Evolutionary conservation across 495 filamentous ascomycete genomes (phyloP), one percentile per base, ranked within the genome.

Genomic region (Aspergillus indologenus): DNA sequence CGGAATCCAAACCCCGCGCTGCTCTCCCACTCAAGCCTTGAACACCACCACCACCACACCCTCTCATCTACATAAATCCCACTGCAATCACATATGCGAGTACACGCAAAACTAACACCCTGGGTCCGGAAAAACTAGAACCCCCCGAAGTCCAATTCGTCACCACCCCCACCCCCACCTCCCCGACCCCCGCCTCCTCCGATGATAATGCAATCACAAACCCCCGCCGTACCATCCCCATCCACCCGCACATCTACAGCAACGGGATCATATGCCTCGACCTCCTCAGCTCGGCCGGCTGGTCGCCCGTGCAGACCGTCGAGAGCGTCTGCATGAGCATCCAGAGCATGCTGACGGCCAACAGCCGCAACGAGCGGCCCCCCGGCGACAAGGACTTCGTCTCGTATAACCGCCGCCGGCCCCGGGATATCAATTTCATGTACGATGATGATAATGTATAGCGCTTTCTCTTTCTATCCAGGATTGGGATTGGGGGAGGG

Each of bases 181-280:
- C 83, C 43, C 74, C 83, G 43, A 71, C 74, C 1, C 70, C 68
- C 86, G 87, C 48, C 82, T n/a, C n/a, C n/a, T n/a, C n/a, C n/a
- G n/a, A n/a, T n/a, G n/a, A n/a, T n/a, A n/a, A n/a, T n/a, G n/a
- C n/a, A n/a, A n/a, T n/a, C n/a, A n/a, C n/a, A n/a, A n/a, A n/a
- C n/a, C n/a, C n/a, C n/a, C n/a, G n/a, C n/a, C n/a, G n/a, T n/a
- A n/a, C 88, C 5, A 94, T 98, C 62, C 94, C 94, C 0, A 94
- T 96, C 66, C 94, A 98, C 64, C 94, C 94, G 1, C 94, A 98
- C 76, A 89, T 98, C 70, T 98, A 98, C 74, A 92, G 89, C 61
- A 98, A 98, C 71, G 94, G 94, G 53, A 92, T 96, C 70, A 98
- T 98, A 68, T 98, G 94, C 66, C 87, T 98, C 21, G 95, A 98